Evolutionary conservation across 106 monocot species (phyloP).

Genomic region (Dendrobium chrysotoxum): DNA sequence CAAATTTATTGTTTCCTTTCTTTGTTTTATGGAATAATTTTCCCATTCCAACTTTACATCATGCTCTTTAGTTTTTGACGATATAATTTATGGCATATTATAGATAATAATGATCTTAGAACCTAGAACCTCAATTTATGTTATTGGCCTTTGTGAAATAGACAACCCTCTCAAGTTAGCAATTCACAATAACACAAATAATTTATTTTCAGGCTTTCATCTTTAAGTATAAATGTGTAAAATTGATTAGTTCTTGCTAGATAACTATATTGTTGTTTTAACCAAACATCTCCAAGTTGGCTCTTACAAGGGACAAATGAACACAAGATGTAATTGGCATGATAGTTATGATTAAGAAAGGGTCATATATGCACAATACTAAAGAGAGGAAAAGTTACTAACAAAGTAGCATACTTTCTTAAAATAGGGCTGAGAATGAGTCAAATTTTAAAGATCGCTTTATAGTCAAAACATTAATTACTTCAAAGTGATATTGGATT

Average conservation of each 20-base stretch:
- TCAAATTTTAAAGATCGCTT: background rate
- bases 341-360: background rate
- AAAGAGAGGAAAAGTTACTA: background rate
- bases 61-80: background rate
- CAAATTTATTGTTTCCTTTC: background rate
- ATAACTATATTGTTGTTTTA: background rate
- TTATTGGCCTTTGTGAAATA: background rate
- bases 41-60: background rate
- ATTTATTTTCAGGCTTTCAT: background rate
- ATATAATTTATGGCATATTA: background rate
- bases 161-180: background rate
- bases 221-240: background rate
- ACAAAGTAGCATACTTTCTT: background rate
- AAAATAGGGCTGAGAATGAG: background rate
- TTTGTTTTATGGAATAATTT: background rate
- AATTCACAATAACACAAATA: background rate
- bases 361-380: background rate
- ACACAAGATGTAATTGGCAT: background rate
- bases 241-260: background rate
- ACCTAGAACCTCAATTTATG: background rate
- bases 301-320: background rate
- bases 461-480: background rate
- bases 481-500: background rate
- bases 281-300: background rate
- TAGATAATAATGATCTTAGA: background rate